Percentiles rank a stretch among this genome's conserved stretches.
phyloP scores from a whole-genome alignment of 148 eudicot genomes.

The Euryodendron excelsum region DNA sequence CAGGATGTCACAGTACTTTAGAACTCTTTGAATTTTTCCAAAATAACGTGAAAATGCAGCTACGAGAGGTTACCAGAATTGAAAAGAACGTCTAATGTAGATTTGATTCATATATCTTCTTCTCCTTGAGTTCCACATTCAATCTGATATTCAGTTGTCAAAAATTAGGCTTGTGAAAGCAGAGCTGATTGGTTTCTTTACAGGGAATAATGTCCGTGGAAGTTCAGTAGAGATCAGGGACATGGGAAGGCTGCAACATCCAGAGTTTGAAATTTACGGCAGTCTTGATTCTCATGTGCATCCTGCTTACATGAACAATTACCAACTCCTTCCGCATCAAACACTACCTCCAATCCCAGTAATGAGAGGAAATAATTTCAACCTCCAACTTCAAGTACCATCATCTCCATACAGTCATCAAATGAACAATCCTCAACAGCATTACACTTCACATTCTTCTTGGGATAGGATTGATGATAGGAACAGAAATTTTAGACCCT shows the following conservation, averaged over 20 bases:
- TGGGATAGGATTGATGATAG: neutral
- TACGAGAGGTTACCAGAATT: neutral
- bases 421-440: neutral
- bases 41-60: no score
- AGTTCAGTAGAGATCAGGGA: neutral
- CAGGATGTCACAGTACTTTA: no score
- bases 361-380: neutral
- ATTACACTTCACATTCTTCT: neutral
- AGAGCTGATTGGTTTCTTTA: neutral
- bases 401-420: neutral
- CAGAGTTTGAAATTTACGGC: neutral
- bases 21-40: no score
- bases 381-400: slow-evolving; percentile 1
- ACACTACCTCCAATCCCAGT: neutral
- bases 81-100: neutral
- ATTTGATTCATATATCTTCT: neutral
- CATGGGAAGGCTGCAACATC: neutral
- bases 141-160: neutral
- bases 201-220: neutral
- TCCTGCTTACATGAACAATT: neutral
- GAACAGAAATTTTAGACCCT: neutral
- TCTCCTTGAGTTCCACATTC: neutral
- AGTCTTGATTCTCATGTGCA: neutral
- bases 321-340: neutral
- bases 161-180: neutral